A percentile compares a stretch with the other conserved stretches of the same genome.
Evolutionary conservation across 1,284 basidiomycete genomes (phyloP).

Genomic region (Ganoderma lingzhi): DNA sequence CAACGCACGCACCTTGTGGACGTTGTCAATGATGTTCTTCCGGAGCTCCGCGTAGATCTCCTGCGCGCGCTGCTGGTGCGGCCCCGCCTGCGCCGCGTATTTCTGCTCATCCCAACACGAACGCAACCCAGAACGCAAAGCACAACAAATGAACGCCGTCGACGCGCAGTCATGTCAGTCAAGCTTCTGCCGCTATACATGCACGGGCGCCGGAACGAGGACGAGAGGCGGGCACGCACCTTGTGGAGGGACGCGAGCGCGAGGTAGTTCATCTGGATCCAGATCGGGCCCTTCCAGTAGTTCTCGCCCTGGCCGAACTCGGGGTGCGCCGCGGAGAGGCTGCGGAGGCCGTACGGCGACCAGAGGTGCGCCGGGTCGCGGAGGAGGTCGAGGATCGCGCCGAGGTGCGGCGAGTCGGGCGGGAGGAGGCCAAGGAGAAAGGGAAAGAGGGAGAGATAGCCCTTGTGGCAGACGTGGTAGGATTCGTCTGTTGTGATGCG

Average conservation of each 20-base stretch:
- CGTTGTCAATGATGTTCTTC: constrained; percentile 86
- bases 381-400: constrained; percentile 81
- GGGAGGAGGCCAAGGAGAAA: constrained; percentile 85
- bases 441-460: constrained; percentile 94
- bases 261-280: constrained; percentile 97
- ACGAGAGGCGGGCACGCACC: constrained; percentile 46
- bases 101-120: constrained; percentile 52
- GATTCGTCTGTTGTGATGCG: constrained; percentile 74
- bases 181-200: neutral
- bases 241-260: constrained; percentile 81
- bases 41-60: constrained; percentile 85
- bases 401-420: constrained; percentile 80
- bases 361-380: constrained; percentile 86
- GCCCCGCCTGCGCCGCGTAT: constrained; percentile 83
- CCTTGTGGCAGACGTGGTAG: constrained; percentile 88
- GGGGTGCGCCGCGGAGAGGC: constrained; percentile 85
- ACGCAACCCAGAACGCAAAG: neutral
- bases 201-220: neutral
- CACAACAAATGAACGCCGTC: neutral
- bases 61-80: constrained; percentile 76
- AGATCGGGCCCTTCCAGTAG: constrained; percentile 97
- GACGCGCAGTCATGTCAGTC: neutral
- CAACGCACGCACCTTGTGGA: constrained; percentile 71
- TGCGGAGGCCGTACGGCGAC: constrained; percentile 91
- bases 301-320: constrained; percentile 92